A percentile compares a stretch with the other conserved stretches of the same genome.
These are phyloP conservation scores for Podospora tetraspora DNA, from an alignment of 495 filamentous ascomycete genomes.

Conservation along the genomic window DNA sequence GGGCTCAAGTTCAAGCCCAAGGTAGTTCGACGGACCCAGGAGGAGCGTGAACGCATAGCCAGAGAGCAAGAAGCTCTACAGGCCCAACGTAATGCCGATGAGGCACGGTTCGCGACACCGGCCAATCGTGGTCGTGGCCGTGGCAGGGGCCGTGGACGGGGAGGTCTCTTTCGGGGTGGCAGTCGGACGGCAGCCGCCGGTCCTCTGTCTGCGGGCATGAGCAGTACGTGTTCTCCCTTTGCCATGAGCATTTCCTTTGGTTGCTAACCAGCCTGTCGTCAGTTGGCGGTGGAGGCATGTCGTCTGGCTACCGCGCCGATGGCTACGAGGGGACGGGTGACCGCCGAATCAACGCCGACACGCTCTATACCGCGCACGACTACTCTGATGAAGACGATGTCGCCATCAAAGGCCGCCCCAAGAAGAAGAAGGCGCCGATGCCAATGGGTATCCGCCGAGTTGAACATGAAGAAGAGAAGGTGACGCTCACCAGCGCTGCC, in stretches of 20 bases:
- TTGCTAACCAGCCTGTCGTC: slow-evolving; percentile 6
- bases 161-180: slow-evolving; percentile 30
- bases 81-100: slow-evolving; percentile 31
- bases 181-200: slow-evolving; percentile 28
- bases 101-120: slow-evolving; percentile 20
- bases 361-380: slow-evolving; percentile 31
- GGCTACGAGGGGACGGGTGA: slow-evolving; percentile 24
- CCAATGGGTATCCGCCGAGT: slow-evolving; percentile 48
- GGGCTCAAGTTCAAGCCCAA: slow-evolving; percentile 39
- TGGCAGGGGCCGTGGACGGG: slow-evolving; percentile 36
- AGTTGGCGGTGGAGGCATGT: slow-evolving; percentile 5
- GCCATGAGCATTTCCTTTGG: background rate
- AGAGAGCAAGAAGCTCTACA: slow-evolving; percentile 32
- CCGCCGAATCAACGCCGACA: slow-evolving; percentile 38
- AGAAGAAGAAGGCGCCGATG: slow-evolving; percentile 26
- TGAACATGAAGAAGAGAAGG: slow-evolving; percentile 48
- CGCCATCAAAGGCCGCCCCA: slow-evolving; percentile 11
- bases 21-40: slow-evolving; percentile 36
- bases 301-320: slow-evolving; percentile 20
- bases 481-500: slow-evolving; percentile 50
- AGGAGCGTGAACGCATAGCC: slow-evolving; percentile 38
- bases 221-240: slow-evolving; percentile 22
- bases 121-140: slow-evolving; percentile 28
- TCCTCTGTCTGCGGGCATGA: slow-evolving; percentile 34
- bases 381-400: slow-evolving; percentile 29